phyloP scores from a whole-genome alignment of 805 yeast genomes.

The Peterozyma xylosa region DNA sequence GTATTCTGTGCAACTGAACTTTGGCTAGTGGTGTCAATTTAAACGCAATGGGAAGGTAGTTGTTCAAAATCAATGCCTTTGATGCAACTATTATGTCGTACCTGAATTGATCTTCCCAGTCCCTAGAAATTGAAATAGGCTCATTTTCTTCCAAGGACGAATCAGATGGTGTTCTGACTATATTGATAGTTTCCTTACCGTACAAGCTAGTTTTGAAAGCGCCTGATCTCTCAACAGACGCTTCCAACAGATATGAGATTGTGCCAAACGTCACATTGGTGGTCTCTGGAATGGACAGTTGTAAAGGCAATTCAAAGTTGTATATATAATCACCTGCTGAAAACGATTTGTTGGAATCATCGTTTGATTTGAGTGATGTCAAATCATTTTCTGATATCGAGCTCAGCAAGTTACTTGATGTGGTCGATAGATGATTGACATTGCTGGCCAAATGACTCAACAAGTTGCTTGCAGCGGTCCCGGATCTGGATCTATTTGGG shows the following conservation, averaged over 20 bases:
- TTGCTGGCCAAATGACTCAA: conserved; percentile 5
- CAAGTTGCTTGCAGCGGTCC: conserved; percentile 2
- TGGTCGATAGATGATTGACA: conserved; percentile 4
- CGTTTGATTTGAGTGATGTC: conserved; percentile 17
- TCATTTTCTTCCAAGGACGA: conserved; percentile 82
- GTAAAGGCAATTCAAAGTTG: conserved; percentile 85
- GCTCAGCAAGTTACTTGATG: not conserved
- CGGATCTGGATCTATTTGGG: conserved; percentile 8
- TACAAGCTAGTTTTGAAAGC: conserved; percentile 73
- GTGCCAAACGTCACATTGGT: conserved; percentile 74
- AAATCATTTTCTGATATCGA: conserved; percentile 14
- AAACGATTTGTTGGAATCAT: conserved; percentile 32
- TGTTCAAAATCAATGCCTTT: conserved; percentile 78
- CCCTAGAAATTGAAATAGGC: conserved; percentile 83
- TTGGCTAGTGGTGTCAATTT: conserved; percentile 82
- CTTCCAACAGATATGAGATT: conserved; percentile 64
- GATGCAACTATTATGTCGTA: conserved; percentile 91
- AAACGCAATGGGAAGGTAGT: conserved; percentile 78
- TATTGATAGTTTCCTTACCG: conserved; percentile 54
- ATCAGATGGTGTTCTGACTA: conserved; percentile 74
- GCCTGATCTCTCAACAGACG: conserved; percentile 68
- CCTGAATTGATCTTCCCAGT: conserved; percentile 89
- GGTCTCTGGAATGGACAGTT: conserved; percentile 76
- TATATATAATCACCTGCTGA: conserved; percentile 88
- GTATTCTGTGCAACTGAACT: conserved; percentile 75